Evolutionary conservation across 2,329 filamentous ascomycete genomes (phyloP).

Genomic region (Fusarium sp.): DNA sequence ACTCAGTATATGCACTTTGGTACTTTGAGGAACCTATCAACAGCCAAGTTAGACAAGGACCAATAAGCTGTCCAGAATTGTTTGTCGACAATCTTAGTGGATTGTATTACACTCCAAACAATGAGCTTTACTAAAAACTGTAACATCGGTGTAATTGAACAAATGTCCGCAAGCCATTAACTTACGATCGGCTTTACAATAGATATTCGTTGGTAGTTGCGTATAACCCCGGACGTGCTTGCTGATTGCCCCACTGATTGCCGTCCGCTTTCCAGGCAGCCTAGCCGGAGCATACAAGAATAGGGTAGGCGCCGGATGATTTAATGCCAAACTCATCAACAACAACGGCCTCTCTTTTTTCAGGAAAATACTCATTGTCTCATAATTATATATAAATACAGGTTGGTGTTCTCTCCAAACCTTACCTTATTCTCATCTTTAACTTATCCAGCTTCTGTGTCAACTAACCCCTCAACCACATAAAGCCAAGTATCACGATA

Average conservation of each 20-base stretch:
- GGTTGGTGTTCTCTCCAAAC: not conserved
- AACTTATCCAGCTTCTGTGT: not conserved
- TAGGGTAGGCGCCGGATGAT: slow-evolving; percentile 31
- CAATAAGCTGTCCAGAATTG: not conserved
- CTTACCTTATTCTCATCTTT: not conserved
- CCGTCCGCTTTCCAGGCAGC: not conserved
- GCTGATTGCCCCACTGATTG: slow-evolving; percentile 30
- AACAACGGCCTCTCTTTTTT: not conserved
- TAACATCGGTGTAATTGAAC: not conserved
- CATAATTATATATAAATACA: not conserved
- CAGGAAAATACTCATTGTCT: not conserved
- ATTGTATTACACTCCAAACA: not conserved
- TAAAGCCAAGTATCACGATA: not conserved
- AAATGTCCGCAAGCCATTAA: accelerated
- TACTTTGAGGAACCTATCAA: too few relatives aligned
- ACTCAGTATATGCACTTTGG: too few relatives aligned
- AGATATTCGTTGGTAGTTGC: not conserved
- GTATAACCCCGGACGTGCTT: not conserved
- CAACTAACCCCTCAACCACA: not conserved
- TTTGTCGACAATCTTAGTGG: not conserved
- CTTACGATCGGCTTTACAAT: not conserved
- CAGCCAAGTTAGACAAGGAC: not conserved
- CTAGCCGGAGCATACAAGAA: not conserved
- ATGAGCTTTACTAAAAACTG: not conserved
- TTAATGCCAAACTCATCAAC: slow-evolving; percentile 11